These are phyloP conservation scores for Lophiostoma macrostomum DNA, from an alignment of 495 filamentous ascomycete species.

Conservation along the genomic window DNA sequence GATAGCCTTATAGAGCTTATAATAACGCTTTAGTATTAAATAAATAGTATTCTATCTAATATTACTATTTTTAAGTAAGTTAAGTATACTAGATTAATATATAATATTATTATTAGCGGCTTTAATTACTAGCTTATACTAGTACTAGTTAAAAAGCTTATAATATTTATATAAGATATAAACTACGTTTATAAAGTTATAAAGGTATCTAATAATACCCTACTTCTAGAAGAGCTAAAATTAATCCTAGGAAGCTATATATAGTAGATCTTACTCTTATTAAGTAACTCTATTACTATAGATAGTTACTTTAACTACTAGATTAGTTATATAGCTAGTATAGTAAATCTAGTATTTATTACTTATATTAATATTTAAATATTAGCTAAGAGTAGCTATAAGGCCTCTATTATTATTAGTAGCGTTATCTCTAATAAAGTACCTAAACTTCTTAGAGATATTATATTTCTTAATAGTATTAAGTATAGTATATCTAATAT, in stretches of 20 bases:
- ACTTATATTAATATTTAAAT: background rate
- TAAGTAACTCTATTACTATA: background rate
- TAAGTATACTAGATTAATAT: background rate
- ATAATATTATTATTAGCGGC: background rate
- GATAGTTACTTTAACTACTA: background rate
- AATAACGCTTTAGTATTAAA: background rate
- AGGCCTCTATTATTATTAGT: background rate
- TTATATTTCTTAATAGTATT: background rate
- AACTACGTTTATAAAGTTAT: conserved; percentile 2
- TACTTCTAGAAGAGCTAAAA: background rate
- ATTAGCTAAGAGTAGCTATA: background rate
- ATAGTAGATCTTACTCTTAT: background rate
- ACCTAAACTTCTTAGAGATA: background rate
- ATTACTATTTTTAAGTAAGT: background rate
- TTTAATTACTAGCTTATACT: too few relatives aligned
- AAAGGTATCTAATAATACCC: background rate
- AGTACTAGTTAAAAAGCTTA: background rate
- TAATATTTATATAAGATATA: background rate
- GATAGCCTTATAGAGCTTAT: background rate
- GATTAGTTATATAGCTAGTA: background rate
- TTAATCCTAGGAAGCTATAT: background rate
- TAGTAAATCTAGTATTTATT: background rate
- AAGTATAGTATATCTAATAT: too few relatives aligned
- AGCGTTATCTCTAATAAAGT: background rate
- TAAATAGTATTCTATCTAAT: background rate